Base-by-base conservation (phyloP, 2,329 filamentous ascomycete genomes). In the Claviceps maximensis region DNA sequence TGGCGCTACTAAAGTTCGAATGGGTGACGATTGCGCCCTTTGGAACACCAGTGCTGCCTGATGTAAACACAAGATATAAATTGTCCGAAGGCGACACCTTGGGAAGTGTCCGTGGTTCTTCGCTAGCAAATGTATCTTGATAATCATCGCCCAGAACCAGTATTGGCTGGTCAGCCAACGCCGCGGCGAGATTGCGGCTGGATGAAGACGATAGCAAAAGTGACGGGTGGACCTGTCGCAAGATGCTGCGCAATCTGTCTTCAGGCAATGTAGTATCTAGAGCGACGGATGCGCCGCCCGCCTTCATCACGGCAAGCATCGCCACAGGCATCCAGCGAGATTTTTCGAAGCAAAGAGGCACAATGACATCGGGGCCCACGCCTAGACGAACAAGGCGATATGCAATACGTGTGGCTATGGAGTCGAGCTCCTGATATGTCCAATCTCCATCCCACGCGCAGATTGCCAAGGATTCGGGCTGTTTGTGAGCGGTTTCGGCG, bases 261-360 rank as follows among this genome's bases (percentile, higher is more conserved):
- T 41, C 33, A 10, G 64, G 60, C 36, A 60, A 55, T 10, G 58
- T 56, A 4, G 57, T 57, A 47, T 65, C 62, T 12, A 65, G 49
- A 1, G 60, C 58, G 2, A 62, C 57, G 42, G 60, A 65, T n/a
- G 56, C 62, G 12, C 57, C 61, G n/a, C 64, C 65, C 4, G 60
- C 55, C 49, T 63, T 61, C 29, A 64, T 50, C 4, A 64, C 57
- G 31, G 55, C 62, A 5, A 65, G 31, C 54, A 63, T 61, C 2
- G 58, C 57, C 1, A 63, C 56, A 3, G 57, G 44, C 31, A 58
- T 56, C 56, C 53, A 58, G 21, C 44, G 33, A 2, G 58, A 61
- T 56, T 65, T 65, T 23, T 58, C 55, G 27, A 63, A 61, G 44
- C 48, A 56, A 2, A 60, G 23, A 23, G 58, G 57, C 12, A 59